Percentiles rank a stretch among this genome's conserved stretches.
phyloP scores from a whole-genome alignment of 805 yeast genomes.

The Schwanniomyces vanrijiae region DNA sequence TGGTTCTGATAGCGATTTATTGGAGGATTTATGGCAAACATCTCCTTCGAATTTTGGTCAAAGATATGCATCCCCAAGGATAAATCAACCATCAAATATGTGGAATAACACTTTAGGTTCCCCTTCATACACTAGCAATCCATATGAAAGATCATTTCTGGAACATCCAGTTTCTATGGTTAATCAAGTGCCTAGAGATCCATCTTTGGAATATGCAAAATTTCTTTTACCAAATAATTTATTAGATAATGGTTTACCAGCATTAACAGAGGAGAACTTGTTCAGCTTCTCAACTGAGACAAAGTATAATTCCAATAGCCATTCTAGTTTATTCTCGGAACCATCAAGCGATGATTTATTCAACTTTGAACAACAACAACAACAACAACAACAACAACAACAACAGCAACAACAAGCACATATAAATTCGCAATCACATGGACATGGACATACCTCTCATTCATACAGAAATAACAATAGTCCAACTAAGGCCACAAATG shows the following conservation, averaged over 20 bases:
- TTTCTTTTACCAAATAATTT: conserved; percentile 22
- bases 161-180: neutral
- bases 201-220: conserved; percentile 16
- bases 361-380: conserved; percentile 11
- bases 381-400: conserved; percentile 11
- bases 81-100: conserved; percentile 11
- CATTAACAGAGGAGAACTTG: conserved; percentile 41
- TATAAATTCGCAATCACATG: neutral
- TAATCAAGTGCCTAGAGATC: conserved; percentile 6
- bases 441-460: neutral
- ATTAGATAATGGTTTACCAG: conserved; percentile 15
- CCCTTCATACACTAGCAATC: neutral
- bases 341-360: conserved; percentile 16
- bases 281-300: conserved; percentile 1
- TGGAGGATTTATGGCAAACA: conserved; percentile 18
- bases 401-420: conserved; percentile 3
- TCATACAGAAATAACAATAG: neutral
- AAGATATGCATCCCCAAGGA: neutral
- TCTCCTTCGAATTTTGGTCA: conserved; percentile 4
- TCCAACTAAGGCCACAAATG: conserved; percentile 7
- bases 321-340: conserved; percentile 9
- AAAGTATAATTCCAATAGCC: neutral
- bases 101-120: conserved; percentile 2
- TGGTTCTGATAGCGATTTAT: conserved; percentile 14
- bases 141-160: neutral